Base-by-base conservation (phyloP, 2,329 filamentous ascomycete species). In the Teratosphaeria epicoccoides region DNA sequence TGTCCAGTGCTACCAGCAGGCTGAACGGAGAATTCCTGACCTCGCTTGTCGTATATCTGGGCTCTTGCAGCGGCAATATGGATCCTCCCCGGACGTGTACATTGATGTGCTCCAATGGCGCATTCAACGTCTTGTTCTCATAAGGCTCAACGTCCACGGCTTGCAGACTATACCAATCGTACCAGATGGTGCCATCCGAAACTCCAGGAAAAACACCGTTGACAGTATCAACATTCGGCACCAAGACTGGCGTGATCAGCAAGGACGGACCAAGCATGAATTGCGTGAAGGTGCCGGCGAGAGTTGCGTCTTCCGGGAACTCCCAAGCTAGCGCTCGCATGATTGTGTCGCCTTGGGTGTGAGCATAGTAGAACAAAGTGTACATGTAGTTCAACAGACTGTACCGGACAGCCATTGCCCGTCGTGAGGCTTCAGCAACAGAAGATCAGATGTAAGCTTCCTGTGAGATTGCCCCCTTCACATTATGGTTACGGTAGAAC, bases 301-400 rank as follows among this genome's bases (percentile, higher is more conserved):
- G 74, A 57, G 75, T 76, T 0, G 82, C 80, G 56, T 88, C 84
- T 37, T 81, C 74, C 0, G 83, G 80, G 59, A 87, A 88, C 63
- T 87, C 83, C 84, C 84, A 88, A 1, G 78, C 74, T 4, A 88
- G 69, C 3, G 85, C 84, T 7, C 83, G 77, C 78, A 88, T 81
- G 26, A 86, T 82, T 0, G 84, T 85, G 4, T 74, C 77, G 1
- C 84, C 85, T 0, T 75, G 76, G 2, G 73, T 74, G 63, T 84
- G 79, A 0, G 84, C 83, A n/a, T 76, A 66, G 56, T 84, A 76
- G 70, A 87, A 81, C 1, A 84, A 73, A 0, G 85, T 88, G 68
- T 88, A 88, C 52, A 87, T 75, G 66, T 88, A 88, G 0, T 83
- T 83, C 1, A 88, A 71, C 0, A 88, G 70, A n/a, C 76, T 68